Base-by-base conservation (phyloP, 208 protist genomes). In the Trypanosoma cruzi region DNA sequence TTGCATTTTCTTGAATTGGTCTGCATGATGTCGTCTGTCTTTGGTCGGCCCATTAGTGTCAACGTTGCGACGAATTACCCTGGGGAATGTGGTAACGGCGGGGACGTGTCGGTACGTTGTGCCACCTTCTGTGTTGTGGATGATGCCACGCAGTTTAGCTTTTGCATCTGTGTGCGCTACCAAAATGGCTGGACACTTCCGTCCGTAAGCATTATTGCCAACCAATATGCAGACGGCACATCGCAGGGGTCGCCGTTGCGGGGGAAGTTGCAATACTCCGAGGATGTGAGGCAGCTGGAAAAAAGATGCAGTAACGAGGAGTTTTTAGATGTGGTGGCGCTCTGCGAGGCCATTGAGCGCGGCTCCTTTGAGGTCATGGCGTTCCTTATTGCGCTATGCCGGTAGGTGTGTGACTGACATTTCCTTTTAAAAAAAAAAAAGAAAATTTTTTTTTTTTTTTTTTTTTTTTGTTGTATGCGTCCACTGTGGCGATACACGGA, bases 121-220 rank as follows among this genome's bases (percentile, higher is more conserved):
- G 85, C 77, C 16, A 53, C 63, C 18, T 88, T 81, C 64, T 74
- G 77, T 40, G 75, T 83, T 1, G 69, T 86, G 11, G 77, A 86
- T 65, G 22, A 71, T 36, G 57, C 7, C 18, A 84, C 78, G 48
- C 49, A 62, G 22, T 42, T 63, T 61, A 61, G 59, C 73, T 88
- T 88, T 71, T 81, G 60, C 28, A 75, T 88, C 20, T 60, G 48
- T 0, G 54, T 89, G 62, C 86, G 80, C 56, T 86, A 84, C 75
- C 59, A 75, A 62, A 74, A 61, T 34, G 73, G 72, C 11, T 24
- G 44, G n/a, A 79, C 77, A 24, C 55, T 88, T 8, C 81, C 81
- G 1, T 80, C 73, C 20, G 68, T 87, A 10, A 77, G 71, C 14
- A 71, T 83, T 13, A 79, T 74, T 54, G 72, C 76, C n/a, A 80